These are phyloP conservation scores for Magnolia kwangsiensis DNA, from an alignment of 164 flowering plant species.

Conservation along the genomic window DNA sequence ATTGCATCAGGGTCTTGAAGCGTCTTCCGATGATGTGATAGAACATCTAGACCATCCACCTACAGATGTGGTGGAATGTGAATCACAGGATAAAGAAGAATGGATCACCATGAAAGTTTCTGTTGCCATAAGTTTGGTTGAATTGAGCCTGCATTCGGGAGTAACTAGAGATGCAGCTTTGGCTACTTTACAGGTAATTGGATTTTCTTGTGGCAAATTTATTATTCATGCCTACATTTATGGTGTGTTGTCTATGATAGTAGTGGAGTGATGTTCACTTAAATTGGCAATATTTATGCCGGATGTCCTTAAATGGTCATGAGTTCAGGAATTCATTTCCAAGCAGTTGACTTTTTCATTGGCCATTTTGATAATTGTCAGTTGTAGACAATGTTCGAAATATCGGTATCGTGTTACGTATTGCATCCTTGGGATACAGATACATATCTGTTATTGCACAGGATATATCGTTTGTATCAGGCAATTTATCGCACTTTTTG, in stretches of 20 bases:
- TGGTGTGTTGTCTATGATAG: neutral
- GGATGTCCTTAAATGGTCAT: too few relatives aligned
- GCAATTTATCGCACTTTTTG: too few relatives aligned
- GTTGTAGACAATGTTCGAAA: too few relatives aligned
- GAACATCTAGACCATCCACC: constrained; percentile 22
- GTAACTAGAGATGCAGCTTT: constrained; percentile 65
- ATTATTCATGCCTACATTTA: neutral
- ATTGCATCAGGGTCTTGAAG: constrained; percentile 23
- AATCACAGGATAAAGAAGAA: constrained; percentile 25
- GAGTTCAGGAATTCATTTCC: too few relatives aligned
- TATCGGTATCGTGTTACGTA: too few relatives aligned
- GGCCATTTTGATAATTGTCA: too few relatives aligned
- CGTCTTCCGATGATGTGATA: constrained; percentile 27
- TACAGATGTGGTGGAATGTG: constrained; percentile 24
- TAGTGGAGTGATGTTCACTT: too few relatives aligned
- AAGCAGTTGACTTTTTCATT: too few relatives aligned
- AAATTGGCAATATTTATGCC: too few relatives aligned
- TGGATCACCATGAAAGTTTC: constrained; percentile 65
- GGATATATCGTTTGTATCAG: too few relatives aligned
- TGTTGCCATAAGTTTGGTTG: constrained; percentile 59
- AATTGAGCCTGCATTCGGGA: constrained; percentile 67
- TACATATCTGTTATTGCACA: too few relatives aligned
- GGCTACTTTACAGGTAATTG: constrained; percentile 80
- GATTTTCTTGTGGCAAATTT: neutral
- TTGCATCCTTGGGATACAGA: too few relatives aligned